These are phyloP conservation scores for Pseudogymnoascus sp. DNA, from an alignment of 2,329 filamentous ascomycete species.

Conservation along the genomic window DNA sequence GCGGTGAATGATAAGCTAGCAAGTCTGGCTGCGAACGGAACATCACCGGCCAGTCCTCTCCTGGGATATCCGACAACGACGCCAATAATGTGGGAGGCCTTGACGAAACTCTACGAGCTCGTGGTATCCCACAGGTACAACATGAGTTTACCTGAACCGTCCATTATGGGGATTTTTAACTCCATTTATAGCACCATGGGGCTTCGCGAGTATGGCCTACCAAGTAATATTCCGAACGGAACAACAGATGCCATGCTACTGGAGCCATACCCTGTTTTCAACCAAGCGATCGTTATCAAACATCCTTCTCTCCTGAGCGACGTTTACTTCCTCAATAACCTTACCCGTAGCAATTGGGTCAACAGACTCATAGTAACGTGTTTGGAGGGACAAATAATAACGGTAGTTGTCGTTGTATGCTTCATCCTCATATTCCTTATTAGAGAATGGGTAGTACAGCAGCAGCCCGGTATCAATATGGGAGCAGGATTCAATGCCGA, in stretches of 20 bases:
- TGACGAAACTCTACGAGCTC: neutral
- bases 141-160: neutral
- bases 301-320: constrained; percentile 46
- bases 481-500: constrained; percentile 47
- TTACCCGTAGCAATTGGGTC: constrained; percentile 60
- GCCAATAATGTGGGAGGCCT: constrained; percentile 20
- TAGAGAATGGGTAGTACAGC: constrained; percentile 94
- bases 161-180: neutral
- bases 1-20: constrained; percentile 22
- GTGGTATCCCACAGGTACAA: neutral
- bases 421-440: constrained; percentile 98
- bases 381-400: constrained; percentile 90
- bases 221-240: neutral
- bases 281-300: neutral
- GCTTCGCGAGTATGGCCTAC: neutral
- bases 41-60: constrained; percentile 23
- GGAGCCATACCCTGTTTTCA: constrained; percentile 2
- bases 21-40: constrained; percentile 22
- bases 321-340: constrained; percentile 45
- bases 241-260: neutral
- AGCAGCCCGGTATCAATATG: constrained; percentile 87
- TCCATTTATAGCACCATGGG: neutral
- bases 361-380: constrained; percentile 77
- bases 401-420: constrained; percentile 77
- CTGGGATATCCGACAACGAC: constrained; percentile 29